These are phyloP conservation scores for Dipodascus albidus DNA, from an alignment of 805 yeast species.

Conservation along the genomic window DNA sequence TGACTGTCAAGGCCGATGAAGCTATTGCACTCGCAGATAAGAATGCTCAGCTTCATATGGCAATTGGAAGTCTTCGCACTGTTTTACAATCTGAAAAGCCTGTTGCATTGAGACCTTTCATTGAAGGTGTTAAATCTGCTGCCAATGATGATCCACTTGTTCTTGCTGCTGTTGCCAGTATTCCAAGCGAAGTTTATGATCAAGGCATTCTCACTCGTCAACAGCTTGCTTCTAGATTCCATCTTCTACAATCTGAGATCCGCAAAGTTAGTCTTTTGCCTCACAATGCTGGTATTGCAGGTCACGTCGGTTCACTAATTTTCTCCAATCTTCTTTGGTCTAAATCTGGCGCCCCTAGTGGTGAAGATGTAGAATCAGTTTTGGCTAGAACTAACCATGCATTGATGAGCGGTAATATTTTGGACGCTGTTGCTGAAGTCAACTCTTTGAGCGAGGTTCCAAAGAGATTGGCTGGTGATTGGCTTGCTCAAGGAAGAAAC, in stretches of 20 bases:
- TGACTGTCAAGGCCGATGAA: conserved; percentile 28
- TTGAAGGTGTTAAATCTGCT: conserved; percentile 25
- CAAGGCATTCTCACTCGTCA: conserved; percentile 63
- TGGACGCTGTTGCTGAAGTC: conserved; percentile 86
- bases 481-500: conserved; percentile 84
- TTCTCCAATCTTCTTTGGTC: conserved; percentile 67
- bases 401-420: conserved; percentile 64
- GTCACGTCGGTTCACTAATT: conserved; percentile 71
- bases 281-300: conserved; percentile 90
- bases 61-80: conserved; percentile 32
- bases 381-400: conserved; percentile 76
- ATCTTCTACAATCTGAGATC: conserved; percentile 69
- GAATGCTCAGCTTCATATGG: conserved; percentile 32
- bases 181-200: conserved; percentile 34
- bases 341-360: conserved; percentile 68
- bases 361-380: conserved; percentile 79
- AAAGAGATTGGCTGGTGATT: conserved; percentile 77
- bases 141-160: conserved; percentile 40
- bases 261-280: conserved; percentile 84
- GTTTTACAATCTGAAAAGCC: conserved; percentile 32
- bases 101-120: conserved; percentile 25
- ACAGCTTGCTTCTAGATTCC: conserved; percentile 73
- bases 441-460: conserved; percentile 88
- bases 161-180: conserved; percentile 33
- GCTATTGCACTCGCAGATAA: conserved; percentile 29